phyloP scores from a whole-genome alignment of 2,329 filamentous ascomycete species.

The Talaromyces sp. region DNA sequence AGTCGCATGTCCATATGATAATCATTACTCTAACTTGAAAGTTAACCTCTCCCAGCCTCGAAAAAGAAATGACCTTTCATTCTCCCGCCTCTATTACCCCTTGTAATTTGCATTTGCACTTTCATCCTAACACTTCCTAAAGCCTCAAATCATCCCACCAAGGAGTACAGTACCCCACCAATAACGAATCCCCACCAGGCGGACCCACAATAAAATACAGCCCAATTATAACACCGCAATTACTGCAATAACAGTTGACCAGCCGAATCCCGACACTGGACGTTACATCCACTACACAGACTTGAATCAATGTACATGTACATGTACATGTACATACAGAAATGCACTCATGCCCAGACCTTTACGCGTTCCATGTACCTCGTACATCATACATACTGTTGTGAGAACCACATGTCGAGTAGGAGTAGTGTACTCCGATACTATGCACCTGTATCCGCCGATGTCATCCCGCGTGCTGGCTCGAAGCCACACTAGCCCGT shows the following conservation, averaged over 20 bases:
- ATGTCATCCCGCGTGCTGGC: constrained; percentile 27
- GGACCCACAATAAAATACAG: neutral
- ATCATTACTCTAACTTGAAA: too few relatives aligned
- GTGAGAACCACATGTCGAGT: neutral
- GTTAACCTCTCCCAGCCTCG: too few relatives aligned
- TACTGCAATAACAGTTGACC: neutral
- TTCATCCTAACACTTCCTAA: neutral
- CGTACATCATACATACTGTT: neutral
- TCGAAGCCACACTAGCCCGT: constrained; percentile 12
- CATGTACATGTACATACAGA: neutral
- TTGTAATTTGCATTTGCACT: too few relatives aligned
- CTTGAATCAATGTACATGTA: too few relatives aligned
- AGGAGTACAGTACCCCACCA: constrained; percentile 3
- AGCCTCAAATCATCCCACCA: neutral
- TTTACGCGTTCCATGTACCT: too few relatives aligned
- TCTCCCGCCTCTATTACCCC: too few relatives aligned
- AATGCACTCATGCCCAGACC: too few relatives aligned
- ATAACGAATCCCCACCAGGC: neutral
- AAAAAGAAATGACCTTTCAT: too few relatives aligned
- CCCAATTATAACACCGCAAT: neutral
- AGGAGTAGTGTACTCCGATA: constrained; percentile 28
- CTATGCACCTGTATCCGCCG: constrained; percentile 7
- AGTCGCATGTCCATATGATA: neutral
- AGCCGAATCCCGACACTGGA: neutral
- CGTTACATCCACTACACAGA: neutral